Evolutionary conservation across 2,329 filamentous ascomycete genomes (phyloP).

Genomic region (Scedosporium aurantiacum): DNA sequence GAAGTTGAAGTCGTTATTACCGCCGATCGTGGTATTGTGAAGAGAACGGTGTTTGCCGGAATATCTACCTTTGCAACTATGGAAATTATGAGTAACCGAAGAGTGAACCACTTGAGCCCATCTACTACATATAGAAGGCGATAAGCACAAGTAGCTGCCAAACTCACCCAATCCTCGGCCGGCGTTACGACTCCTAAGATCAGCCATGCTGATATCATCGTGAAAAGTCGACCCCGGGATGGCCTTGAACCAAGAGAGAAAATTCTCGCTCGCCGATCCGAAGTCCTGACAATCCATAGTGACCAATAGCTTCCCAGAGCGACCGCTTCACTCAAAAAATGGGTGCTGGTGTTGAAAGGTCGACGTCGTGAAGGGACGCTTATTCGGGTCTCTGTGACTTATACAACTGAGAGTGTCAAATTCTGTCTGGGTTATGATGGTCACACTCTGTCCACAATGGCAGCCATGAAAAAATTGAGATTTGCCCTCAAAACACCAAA

Average conservation of each 20-base stretch:
- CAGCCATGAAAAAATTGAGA: too few species aligned
- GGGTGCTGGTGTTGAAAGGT: background rate
- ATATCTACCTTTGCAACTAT: slow-evolving; percentile 63
- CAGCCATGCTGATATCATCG: slow-evolving; percentile 37
- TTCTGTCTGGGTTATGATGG: too few species aligned
- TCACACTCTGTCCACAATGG: too few species aligned
- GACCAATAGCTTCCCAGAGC: background rate
- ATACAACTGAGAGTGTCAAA: background rate
- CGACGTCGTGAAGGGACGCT: background rate
- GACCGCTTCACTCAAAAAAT: background rate
- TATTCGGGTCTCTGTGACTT: background rate
- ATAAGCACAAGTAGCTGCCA: background rate
- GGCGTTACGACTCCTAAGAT: slow-evolving; percentile 37
- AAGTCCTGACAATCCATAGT: slow-evolving; percentile 21
- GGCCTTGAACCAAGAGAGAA: slow-evolving; percentile 42
- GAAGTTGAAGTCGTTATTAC: slow-evolving; percentile 69
- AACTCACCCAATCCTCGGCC: slow-evolving; percentile 44
- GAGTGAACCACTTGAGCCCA: background rate
- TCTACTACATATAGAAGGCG: slow-evolving; percentile 1
- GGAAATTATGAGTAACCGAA: slow-evolving; percentile 8
- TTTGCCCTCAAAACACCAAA: too few species aligned
- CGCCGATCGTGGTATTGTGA: slow-evolving; percentile 61
- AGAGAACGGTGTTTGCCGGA: slow-evolving; percentile 62
- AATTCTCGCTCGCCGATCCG: slow-evolving; percentile 29
- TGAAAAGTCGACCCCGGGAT: slow-evolving; percentile 43